Evolutionary conservation across 148 eudicot genomes (phyloP).

Genomic region (Heliosperma pusillum): DNA sequence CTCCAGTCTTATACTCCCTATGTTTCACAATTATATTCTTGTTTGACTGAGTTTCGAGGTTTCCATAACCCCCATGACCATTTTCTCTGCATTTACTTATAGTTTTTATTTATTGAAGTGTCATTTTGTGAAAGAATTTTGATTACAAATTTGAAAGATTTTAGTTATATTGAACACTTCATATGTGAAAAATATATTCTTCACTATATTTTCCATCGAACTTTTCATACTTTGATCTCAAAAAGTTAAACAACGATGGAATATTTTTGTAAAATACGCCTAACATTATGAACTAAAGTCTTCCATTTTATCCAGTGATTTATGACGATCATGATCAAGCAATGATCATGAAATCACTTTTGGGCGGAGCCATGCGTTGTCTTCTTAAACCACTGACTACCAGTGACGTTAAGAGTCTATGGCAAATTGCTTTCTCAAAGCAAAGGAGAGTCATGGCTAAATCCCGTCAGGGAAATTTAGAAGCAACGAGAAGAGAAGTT

Average conservation of each 20-base stretch:
- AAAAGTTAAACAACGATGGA: not conserved
- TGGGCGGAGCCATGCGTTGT: constrained; percentile 15
- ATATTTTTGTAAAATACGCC: no score
- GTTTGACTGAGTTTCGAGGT: not conserved
- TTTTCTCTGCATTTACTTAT: not conserved
- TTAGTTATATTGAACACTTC: not conserved
- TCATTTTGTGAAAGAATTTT: not conserved
- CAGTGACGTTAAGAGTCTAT: not conserved
- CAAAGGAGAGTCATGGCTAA: not conserved
- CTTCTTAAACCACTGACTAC: not conserved
- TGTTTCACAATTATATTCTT: not conserved
- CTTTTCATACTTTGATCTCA: not conserved
- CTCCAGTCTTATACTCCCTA: not conserved
- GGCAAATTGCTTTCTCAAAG: constrained; percentile 2
- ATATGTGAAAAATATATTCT: no score
- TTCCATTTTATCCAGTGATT: constrained; percentile 16
- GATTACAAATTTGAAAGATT: not conserved
- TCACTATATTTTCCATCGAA: not conserved
- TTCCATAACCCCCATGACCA: not conserved
- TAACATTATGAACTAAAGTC: not conserved
- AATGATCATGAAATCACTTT: not conserved
- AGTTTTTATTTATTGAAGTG: not conserved
- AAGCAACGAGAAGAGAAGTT: not conserved
- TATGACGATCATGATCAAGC: not conserved
- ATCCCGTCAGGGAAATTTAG: not conserved